Evolutionary conservation across 1,284 basidiomycete genomes (phyloP).

Genomic region (Trichosporon sp.): DNA sequence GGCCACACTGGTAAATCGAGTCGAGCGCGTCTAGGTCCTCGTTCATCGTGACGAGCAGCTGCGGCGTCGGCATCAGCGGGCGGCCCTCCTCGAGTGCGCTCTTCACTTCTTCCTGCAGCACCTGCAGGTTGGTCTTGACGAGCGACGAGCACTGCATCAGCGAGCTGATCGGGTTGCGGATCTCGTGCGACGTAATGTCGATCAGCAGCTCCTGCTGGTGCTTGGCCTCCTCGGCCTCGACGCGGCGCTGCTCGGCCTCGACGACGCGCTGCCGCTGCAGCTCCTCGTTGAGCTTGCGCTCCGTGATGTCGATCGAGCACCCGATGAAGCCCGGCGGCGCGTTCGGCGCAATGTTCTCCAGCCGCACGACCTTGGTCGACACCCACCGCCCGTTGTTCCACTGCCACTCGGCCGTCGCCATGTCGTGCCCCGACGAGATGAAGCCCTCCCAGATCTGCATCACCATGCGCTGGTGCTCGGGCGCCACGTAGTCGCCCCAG

Average conservation of each 20-base stretch:
- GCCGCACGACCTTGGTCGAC: constrained; percentile 30
- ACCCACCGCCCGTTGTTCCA: constrained; percentile 37
- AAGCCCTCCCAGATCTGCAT: constrained; percentile 26
- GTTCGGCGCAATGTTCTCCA: constrained; percentile 29
- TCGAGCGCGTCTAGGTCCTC: constrained; percentile 25
- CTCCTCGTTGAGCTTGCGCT: constrained; percentile 43
- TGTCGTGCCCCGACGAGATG: constrained; percentile 2
- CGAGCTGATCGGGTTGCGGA: constrained; percentile 30
- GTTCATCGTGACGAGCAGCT: constrained; percentile 16
- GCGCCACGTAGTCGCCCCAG: constrained; percentile 34
- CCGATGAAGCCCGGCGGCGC: constrained; percentile 37
- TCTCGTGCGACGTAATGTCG: constrained; percentile 47
- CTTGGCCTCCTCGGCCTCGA: constrained; percentile 46
- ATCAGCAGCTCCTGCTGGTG: constrained; percentile 47
- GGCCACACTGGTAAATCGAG: constrained; percentile 30
- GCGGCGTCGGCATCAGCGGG: constrained; percentile 12
- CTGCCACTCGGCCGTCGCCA: constrained; percentile 29
- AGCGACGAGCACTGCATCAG: constrained; percentile 39
- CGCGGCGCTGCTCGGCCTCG: constrained; percentile 42
- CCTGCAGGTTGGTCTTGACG: constrained; percentile 42
- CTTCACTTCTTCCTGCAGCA: constrained; percentile 37
- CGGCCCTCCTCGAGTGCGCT: background rate
- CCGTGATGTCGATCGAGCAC: constrained; percentile 45
- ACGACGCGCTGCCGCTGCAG: constrained; percentile 37
- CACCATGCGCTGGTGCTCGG: constrained; percentile 19